These are phyloP conservation scores for Phytophthora palmivora DNA, from an alignment of 352 stramenopile species.

Conservation along the genomic window DNA sequence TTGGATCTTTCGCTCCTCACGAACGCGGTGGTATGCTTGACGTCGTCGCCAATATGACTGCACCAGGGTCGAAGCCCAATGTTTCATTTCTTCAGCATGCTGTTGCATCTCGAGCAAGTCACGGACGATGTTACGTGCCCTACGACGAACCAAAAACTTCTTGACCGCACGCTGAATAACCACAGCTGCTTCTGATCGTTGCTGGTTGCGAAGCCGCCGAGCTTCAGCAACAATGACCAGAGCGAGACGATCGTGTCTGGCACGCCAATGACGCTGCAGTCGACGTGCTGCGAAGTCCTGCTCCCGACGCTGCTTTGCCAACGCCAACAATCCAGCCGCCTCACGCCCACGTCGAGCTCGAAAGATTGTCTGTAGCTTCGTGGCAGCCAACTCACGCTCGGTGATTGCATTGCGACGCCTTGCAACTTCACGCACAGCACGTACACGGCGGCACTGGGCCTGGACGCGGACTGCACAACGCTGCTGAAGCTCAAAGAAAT, in stretches of 20 bases:
- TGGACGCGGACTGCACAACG: conserved; percentile 58
- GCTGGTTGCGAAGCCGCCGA: conserved; percentile 36
- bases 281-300: conserved; percentile 43
- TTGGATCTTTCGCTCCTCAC: conserved; percentile 41
- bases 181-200: conserved; percentile 40
- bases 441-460: conserved; percentile 51
- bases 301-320: conserved; percentile 49
- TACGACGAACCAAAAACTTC: conserved; percentile 52
- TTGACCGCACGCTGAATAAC: conserved; percentile 58
- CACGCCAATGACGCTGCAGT: conserved; percentile 66
- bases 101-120: conserved; percentile 52
- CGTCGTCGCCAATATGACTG: conserved; percentile 68
- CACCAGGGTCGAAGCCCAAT: conserved; percentile 75
- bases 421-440: conserved; percentile 40
- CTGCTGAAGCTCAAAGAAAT: conserved; percentile 45
- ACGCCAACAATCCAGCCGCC: conserved; percentile 44
- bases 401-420: conserved; percentile 31
- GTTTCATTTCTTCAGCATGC: conserved; percentile 63
- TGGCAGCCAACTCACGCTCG: conserved; percentile 54
- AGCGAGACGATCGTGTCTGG: conserved; percentile 51
- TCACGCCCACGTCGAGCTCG: conserved; percentile 56
- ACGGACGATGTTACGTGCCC: conserved; percentile 52
- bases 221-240: conserved; percentile 49
- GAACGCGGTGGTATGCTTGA: conserved; percentile 44
- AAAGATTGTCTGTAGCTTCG: conserved; percentile 67